Base-by-base conservation (phyloP, 2,329 filamentous ascomycete genomes). In the Sphaerulina populicola region DNA sequence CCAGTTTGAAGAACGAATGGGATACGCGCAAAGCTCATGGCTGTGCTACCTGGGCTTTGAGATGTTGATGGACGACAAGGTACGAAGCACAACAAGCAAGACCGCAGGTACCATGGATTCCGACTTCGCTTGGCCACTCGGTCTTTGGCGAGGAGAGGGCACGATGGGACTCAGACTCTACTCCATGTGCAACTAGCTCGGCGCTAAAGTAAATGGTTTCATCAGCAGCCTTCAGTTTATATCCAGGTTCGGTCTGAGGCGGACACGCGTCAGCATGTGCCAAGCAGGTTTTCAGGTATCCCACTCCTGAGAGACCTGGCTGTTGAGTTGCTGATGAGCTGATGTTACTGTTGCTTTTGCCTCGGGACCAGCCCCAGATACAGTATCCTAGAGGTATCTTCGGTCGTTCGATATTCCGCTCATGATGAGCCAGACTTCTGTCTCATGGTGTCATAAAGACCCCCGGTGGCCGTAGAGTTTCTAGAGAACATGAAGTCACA, bases 301-400 rank as follows among this genome's bases (percentile, higher is more conserved):
- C 84, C 87, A 72, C 94, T 94, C 69, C 75, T 82, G 65, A 27
- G 6, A 27, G 81, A 83, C 63, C 83, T 94, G 56, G 81, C 89
- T 39, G 85, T 93, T 65, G 85, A 87, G 63, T 76, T 94, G 44
- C 75, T 27, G 23, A 27, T 27, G 23, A 27, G 94, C 18, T 18
- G 18, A 18, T 18, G 18, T 18, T 18, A 18, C 18, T 18, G 18
- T 18, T 88, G 3, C 75, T 94, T 12, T 87, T 85, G 69, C 88
- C 94, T 71, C 94, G 88, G 88, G 88, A 94, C 71, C 76, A 93
- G 7, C 88, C 88, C 2, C 81, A 88, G 61, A 83, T 73, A 53
- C 75, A 27, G 23, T 3, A 27, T 27, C 23, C 23, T 7, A 27
- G 23, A 27, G 18, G 18, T 27, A 27, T 7, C 23, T 27, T 27